phyloP scores from a whole-genome alignment of 2,329 filamentous ascomycete species.

The Cryphonectria naterciae region DNA sequence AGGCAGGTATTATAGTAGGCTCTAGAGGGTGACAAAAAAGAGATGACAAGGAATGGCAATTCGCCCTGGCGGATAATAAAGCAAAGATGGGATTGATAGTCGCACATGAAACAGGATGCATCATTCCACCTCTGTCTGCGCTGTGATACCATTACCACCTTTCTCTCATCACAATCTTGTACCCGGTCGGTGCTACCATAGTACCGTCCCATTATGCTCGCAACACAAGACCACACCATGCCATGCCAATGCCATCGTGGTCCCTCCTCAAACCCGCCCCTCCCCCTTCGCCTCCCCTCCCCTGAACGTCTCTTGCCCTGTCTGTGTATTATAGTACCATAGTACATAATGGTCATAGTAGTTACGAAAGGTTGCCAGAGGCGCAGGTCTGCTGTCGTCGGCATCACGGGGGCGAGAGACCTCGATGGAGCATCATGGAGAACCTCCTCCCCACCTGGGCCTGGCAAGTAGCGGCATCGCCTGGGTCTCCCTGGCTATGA shows the following conservation, averaged over 20 bases:
- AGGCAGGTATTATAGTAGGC: not conserved
- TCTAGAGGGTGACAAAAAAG: not conserved
- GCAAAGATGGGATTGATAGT: constrained; percentile 4
- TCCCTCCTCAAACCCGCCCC: not conserved
- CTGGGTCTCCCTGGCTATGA: not conserved
- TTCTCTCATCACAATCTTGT: not conserved
- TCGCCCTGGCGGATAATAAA: not conserved
- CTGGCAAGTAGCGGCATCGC: not conserved
- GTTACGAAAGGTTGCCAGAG: not conserved
- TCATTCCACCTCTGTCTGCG: constrained; percentile 1
- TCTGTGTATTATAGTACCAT: not conserved
- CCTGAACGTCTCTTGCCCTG: not conserved
- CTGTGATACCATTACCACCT: not conserved
- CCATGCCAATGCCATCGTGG: not conserved
- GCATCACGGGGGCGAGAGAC: not conserved
- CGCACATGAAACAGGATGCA: constrained; percentile 11
- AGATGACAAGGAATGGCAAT: not conserved
- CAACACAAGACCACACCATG: not conserved
- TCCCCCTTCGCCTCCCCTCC: not conserved
- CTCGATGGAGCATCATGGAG: not conserved
- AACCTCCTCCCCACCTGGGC: constrained; percentile 6
- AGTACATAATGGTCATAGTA: not conserved
- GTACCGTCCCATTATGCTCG: not conserved
- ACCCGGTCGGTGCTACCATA: not conserved
- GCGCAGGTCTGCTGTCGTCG: constrained; percentile 7